A percentile compares a stretch with the other conserved stretches of the same genome.
Conservation (phyloP, 176 grass and related monocot genomes). For the Aegilops sharonensis region DNA sequence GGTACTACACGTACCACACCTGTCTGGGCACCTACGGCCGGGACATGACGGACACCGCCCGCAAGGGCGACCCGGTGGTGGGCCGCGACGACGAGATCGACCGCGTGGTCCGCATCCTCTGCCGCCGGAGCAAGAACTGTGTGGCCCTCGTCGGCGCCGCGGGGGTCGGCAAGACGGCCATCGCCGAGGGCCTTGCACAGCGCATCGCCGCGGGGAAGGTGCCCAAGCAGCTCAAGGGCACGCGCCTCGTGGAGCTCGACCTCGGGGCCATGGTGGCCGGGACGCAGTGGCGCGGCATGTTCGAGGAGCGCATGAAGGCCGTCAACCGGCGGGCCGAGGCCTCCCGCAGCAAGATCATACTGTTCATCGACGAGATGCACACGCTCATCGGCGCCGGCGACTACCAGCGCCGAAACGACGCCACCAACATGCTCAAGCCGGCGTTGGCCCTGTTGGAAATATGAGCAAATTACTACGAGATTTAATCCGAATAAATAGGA, state of each 20-base stretch:
- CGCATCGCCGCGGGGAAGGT: neutral
- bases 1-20: neutral
- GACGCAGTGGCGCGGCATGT: neutral
- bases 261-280: neutral
- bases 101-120: neutral
- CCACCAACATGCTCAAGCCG: neutral
- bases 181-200: neutral
- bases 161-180: slow-evolving; percentile 5
- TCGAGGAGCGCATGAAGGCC: neutral
- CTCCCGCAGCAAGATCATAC: neutral
- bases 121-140: neutral
- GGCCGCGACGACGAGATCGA: neutral
- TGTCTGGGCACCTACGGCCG: neutral
- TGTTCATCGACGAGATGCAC: slow-evolving; percentile 13
- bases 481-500: too few relatives aligned
- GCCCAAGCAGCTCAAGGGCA: neutral
- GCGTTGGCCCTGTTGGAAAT: neutral
- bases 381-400: neutral
- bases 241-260: neutral
- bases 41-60: neutral
- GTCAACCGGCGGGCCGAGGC: neutral
- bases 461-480: too few relatives aligned
- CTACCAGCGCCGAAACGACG: neutral
- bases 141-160: neutral
- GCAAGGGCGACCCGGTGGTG: neutral